A percentile compares a stretch with the other conserved stretches of the same genome.
Conservation (phyloP, 1,284 basidiomycete genomes). For the Earliella scabrosa region DNA sequence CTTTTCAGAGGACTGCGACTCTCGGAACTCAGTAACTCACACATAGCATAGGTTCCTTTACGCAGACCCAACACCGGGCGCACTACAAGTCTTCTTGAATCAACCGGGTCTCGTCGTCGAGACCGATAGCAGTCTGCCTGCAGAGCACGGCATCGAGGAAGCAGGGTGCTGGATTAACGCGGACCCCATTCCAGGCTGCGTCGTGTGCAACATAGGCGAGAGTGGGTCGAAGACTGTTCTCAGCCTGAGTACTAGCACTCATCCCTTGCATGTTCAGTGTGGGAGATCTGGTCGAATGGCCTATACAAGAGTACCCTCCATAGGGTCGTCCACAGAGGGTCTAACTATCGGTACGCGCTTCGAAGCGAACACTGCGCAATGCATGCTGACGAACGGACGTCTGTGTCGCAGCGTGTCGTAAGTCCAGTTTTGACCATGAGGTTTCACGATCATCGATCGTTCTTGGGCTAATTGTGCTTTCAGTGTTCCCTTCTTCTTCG, state of each 20-base stretch:
- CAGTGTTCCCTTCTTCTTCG: conserved; percentile 86
- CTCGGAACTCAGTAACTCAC: no score
- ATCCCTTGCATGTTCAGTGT: conserved; percentile 62
- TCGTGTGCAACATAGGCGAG: conserved; percentile 86
- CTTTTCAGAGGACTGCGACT: no score
- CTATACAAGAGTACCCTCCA: conserved; percentile 80
- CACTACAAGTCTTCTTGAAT: conserved; percentile 79
- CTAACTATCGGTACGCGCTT: conserved; percentile 73
- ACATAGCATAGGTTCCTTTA: conserved; percentile 65
- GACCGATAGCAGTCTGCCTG: conserved; percentile 42
- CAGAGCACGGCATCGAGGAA: conserved; percentile 55
- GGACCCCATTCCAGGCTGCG: conserved; percentile 76
- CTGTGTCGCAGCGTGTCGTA: conserved; percentile 33
- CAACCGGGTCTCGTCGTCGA: conserved; percentile 44
- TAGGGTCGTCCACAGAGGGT: conserved; percentile 72
- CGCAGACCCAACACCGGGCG: conserved; percentile 76
- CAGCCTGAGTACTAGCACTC: neutral
- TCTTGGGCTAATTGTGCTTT: neutral
- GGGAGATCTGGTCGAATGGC: conserved; percentile 86
- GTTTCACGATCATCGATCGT: no score
- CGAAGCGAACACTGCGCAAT: no score
- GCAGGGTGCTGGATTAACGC: conserved; percentile 76
- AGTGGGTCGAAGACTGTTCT: conserved; percentile 51
- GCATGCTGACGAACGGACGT: no score
- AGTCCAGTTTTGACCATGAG: no score